A percentile compares a stretch with the other conserved stretches of the same genome.
phyloP scores from a whole-genome alignment of 495 filamentous ascomycete species.

The Annulohypoxylon bovei region DNA sequence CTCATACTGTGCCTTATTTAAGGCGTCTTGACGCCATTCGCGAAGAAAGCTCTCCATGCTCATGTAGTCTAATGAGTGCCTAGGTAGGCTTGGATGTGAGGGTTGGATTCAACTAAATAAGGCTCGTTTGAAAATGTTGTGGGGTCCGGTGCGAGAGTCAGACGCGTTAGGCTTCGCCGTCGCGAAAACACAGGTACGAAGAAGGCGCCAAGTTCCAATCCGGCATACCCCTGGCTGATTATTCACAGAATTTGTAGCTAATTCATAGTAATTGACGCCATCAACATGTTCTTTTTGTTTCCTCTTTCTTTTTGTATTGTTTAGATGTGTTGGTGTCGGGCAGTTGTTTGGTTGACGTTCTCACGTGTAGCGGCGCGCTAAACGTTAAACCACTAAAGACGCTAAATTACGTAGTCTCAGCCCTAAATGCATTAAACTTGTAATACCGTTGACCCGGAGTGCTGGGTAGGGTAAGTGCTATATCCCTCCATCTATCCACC shows the following conservation, averaged over 20 bases:
- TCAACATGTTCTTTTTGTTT: neutral
- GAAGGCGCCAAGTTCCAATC: neutral
- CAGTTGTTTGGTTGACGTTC: conserved; percentile 1
- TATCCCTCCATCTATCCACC: neutral
- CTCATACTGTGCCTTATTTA: conserved; percentile 94
- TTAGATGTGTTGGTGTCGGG: neutral
- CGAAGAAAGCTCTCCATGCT: conserved; percentile 90
- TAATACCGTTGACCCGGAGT: neutral
- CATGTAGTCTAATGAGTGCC: conserved; percentile 25
- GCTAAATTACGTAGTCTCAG: conserved; percentile 11
- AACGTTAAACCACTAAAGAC: neutral
- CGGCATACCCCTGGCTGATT: neutral
- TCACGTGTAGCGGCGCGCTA: conserved; percentile 8
- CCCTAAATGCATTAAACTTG: conserved; percentile 14
- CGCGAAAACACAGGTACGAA: neutral
- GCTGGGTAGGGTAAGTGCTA: conserved; percentile 2
- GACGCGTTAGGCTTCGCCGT: conserved; percentile 21
- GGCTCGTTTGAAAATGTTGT: neutral
- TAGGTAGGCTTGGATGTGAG: conserved; percentile 3
- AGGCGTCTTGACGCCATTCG: conserved; percentile 90
- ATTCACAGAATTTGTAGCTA: too few relatives aligned
- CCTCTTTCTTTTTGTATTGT: neutral
- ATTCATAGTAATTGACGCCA: too few relatives aligned
- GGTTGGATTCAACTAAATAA: neutral
- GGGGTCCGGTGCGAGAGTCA: conserved; percentile 5